Conservation (phyloP, 1,284 basidiomycete species). For the Coniferiporia weirii region DNA sequence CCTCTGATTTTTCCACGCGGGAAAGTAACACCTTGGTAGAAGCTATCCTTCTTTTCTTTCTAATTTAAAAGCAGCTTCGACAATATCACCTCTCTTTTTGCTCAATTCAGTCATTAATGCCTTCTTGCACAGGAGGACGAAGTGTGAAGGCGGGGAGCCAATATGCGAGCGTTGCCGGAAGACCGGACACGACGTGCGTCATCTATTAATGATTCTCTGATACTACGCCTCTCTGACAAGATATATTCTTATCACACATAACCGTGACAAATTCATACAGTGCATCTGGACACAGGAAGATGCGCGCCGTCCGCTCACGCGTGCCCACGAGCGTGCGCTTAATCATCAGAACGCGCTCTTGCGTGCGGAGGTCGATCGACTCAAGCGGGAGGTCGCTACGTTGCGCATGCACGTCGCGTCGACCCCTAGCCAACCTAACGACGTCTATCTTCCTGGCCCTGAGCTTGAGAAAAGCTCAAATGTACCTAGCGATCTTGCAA, state of each 20-base stretch:
- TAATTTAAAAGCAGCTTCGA: too few relatives aligned
- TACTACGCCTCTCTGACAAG: neutral
- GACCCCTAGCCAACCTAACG: neutral
- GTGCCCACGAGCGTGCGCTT: constrained; percentile 16
- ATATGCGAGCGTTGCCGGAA: constrained; percentile 17
- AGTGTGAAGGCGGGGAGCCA: constrained; percentile 14
- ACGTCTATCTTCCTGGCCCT: neutral
- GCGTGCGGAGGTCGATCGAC: constrained; percentile 13
- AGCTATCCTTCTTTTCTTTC: too few relatives aligned
- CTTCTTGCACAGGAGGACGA: constrained; percentile 8
- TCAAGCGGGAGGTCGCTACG: constrained; percentile 3
- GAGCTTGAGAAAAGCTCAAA: neutral
- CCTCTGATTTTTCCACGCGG: too few relatives aligned
- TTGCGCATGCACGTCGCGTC: neutral
- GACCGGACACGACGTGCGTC: constrained; percentile 16
- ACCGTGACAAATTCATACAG: neutral
- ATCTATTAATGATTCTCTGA: neutral
- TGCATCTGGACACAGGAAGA: constrained; percentile 16
- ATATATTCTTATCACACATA: neutral
- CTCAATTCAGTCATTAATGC: too few relatives aligned
- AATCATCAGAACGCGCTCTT: constrained; percentile 16
- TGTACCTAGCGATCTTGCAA: neutral
- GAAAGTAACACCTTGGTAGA: too few relatives aligned
- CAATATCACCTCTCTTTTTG: too few relatives aligned
- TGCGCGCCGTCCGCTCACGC: constrained; percentile 13